Conservation (phyloP, 352 stramenopile genomes). For the Phytophthora hybrid region DNA sequence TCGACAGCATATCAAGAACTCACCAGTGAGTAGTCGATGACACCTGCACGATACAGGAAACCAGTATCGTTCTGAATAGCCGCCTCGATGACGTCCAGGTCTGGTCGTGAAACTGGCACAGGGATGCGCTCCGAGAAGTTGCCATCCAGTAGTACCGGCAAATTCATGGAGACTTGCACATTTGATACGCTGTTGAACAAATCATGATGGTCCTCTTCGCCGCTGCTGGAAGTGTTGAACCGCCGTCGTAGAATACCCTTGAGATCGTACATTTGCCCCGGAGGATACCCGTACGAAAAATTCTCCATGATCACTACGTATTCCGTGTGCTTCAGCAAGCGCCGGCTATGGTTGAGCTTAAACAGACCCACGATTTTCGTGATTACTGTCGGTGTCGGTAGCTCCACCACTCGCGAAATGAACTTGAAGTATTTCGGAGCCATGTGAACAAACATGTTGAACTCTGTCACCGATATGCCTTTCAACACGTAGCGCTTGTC, state of each 20-base stretch:
- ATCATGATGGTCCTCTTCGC: conserved; percentile 48
- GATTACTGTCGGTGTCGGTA: conserved; percentile 70
- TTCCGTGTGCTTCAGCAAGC: conserved; percentile 78
- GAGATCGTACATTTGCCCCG: conserved; percentile 88
- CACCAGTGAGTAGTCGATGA: conserved; percentile 90
- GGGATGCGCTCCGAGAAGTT: conserved; percentile 86
- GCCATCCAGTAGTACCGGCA: conserved; percentile 82
- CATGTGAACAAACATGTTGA: conserved; percentile 93
- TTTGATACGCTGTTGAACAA: conserved; percentile 52
- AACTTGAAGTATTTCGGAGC: conserved; percentile 90
- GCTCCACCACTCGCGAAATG: conserved; percentile 71
- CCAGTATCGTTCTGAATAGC: conserved; percentile 83
- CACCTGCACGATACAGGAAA: conserved; percentile 76
- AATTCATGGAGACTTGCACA: conserved; percentile 57
- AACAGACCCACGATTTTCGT: conserved; percentile 88
- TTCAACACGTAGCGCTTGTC: conserved; percentile 89
- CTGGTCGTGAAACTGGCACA: conserved; percentile 72
- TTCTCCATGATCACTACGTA: conserved; percentile 92
- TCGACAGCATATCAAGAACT: conserved; percentile 16
- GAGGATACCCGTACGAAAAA: conserved; percentile 79
- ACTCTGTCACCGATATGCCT: conserved; percentile 86
- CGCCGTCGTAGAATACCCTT: conserved; percentile 85
- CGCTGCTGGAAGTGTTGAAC: conserved; percentile 56
- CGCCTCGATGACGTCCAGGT: conserved; percentile 66
- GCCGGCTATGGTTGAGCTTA: conserved; percentile 73